These are phyloP conservation scores for Domatiomyces catenatus DNA, from an alignment of 2,329 filamentous ascomycete species.

Conservation along the genomic window DNA sequence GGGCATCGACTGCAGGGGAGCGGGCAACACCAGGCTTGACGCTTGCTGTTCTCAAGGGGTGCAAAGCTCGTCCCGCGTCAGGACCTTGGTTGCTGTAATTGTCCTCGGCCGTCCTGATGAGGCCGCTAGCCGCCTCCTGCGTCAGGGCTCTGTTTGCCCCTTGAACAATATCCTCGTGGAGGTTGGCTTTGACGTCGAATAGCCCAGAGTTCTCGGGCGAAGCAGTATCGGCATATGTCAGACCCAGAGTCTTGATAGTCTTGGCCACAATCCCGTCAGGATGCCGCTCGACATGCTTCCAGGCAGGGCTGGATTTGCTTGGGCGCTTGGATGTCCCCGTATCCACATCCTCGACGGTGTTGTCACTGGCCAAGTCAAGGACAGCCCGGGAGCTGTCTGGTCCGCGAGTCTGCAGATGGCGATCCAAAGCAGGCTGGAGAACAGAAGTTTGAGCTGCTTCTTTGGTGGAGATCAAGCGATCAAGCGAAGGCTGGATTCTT, in stretches of 20 bases:
- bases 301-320: slow-evolving; percentile 7
- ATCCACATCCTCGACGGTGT: background rate
- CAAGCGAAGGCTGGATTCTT: slow-evolving; percentile 9
- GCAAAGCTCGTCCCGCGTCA: slow-evolving; percentile 1
- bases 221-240: slow-evolving; percentile 6
- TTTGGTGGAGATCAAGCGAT: slow-evolving; percentile 4
- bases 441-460: background rate
- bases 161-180: background rate
- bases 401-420: background rate
- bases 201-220: slow-evolving; percentile 7
- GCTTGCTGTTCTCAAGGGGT: slow-evolving; percentile 10
- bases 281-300: slow-evolving; percentile 14
- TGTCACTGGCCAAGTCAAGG: background rate
- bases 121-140: slow-evolving; percentile 1
- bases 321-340: slow-evolving; percentile 4
- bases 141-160: background rate
- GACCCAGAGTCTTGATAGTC: slow-evolving; percentile 11
- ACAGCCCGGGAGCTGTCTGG: background rate
- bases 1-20: slow-evolving; percentile 10
- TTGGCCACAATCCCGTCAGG: slow-evolving; percentile 16
- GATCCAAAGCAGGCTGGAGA: background rate
- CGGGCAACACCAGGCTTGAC: slow-evolving; percentile 13
- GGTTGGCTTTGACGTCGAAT: background rate
- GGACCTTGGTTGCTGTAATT: background rate
- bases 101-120: background rate